Conservation (phyloP, 805 yeast species). For the Ogataea wickerhamii region DNA sequence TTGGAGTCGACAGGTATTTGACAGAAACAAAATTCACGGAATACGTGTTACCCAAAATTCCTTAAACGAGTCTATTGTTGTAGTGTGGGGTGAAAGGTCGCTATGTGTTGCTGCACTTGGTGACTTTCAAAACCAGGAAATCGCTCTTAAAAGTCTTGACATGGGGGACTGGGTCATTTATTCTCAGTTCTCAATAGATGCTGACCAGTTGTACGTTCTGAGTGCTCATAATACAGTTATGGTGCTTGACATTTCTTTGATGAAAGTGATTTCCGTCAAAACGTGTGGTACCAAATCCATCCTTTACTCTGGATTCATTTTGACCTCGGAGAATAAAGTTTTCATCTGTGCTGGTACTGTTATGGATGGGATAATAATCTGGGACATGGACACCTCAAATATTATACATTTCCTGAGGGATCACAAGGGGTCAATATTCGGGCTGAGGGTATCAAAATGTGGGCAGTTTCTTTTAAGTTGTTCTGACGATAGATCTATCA, state of each 20-base stretch:
- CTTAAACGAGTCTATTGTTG: constrained; percentile 29
- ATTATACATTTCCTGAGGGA: constrained; percentile 56
- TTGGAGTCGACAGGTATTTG: constrained; percentile 46
- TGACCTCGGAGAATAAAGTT: constrained; percentile 41
- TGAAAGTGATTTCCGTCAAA: constrained; percentile 29
- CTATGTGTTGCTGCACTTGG: constrained; percentile 40
- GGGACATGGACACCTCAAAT: constrained; percentile 51
- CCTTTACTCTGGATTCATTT: constrained; percentile 80
- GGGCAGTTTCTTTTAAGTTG: constrained; percentile 68
- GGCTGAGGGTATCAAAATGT: constrained; percentile 57
- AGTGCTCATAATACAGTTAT: constrained; percentile 78
- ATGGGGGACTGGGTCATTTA: constrained; percentile 79
- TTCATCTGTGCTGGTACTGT: constrained; percentile 89
- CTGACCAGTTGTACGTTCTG: constrained; percentile 45
- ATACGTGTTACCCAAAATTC: constrained; percentile 37
- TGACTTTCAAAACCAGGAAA: constrained; percentile 23
- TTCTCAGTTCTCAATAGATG: constrained; percentile 45
- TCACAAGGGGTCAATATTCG: constrained; percentile 92
- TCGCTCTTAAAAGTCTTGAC: constrained; percentile 40
- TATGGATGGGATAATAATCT: constrained; percentile 77
- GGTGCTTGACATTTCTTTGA: constrained; percentile 28
- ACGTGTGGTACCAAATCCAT: constrained; percentile 72
- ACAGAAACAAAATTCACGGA: constrained; percentile 82
- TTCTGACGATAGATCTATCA: constrained; percentile 90
- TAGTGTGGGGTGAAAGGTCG: constrained; percentile 71